A percentile compares a stretch with the other conserved stretches of the same genome.
phyloP scores from a whole-genome alignment of 371 early-diverging fungal species.

The Apophysomyces variabilis region DNA sequence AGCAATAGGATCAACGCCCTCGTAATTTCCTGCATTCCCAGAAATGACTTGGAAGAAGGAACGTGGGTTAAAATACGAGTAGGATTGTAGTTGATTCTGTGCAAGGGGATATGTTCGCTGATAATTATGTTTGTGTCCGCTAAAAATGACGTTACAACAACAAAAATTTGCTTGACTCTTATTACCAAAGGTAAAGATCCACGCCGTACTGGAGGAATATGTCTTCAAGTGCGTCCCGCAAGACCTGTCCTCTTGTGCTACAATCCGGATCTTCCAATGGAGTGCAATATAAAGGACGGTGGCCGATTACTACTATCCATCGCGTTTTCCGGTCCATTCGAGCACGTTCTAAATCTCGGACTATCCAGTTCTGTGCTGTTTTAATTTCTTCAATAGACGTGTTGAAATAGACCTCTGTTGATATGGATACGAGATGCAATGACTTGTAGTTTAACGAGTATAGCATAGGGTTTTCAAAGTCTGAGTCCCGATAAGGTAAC shows the following conservation, averaged over 20 bases:
- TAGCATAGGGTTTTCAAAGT: slow-evolving; percentile 21
- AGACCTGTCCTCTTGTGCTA: slow-evolving; percentile 14
- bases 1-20: slow-evolving; percentile 20
- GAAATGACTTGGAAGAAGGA: slow-evolving; percentile 36
- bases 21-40: slow-evolving; percentile 36
- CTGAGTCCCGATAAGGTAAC: slow-evolving; percentile 23
- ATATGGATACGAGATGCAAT: slow-evolving; percentile 25
- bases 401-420: slow-evolving; percentile 29
- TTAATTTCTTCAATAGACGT: slow-evolving; percentile 22
- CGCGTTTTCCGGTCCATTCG: slow-evolving; percentile 7
- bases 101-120: slow-evolving; percentile 34
- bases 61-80: slow-evolving; percentile 27
- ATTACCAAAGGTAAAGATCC: slow-evolving; percentile 26
- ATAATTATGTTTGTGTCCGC: slow-evolving; percentile 38
- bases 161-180: neutral
- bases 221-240: slow-evolving; percentile 23
- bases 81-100: slow-evolving; percentile 13
- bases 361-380: slow-evolving; percentile 31
- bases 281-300: slow-evolving; percentile 31
- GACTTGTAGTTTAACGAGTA: slow-evolving; percentile 32
- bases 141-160: neutral
- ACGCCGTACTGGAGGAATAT: slow-evolving; percentile 22
- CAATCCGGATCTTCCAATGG: slow-evolving; percentile 14
- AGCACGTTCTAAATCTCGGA: slow-evolving; percentile 28
- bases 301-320: slow-evolving; percentile 37